A percentile compares a stretch with the other conserved stretches of the same genome.
Conservation (phyloP, 2,329 filamentous ascomycete genomes). For the Fusarium setosum region DNA sequence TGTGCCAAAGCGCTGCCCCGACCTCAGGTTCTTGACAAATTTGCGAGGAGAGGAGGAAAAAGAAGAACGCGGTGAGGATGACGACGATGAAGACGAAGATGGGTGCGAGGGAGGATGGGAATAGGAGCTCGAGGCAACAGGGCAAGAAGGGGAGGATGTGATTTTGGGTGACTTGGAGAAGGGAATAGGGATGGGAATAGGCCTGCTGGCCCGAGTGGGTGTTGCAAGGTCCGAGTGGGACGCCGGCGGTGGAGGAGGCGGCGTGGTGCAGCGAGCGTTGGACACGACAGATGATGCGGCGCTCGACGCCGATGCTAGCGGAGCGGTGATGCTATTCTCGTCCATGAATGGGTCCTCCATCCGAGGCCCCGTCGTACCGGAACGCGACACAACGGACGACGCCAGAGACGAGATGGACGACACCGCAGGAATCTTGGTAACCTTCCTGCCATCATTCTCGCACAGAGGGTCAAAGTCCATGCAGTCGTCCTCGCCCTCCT, state of each 20-base stretch:
- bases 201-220: constrained; percentile 29
- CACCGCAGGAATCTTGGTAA: constrained; percentile 17
- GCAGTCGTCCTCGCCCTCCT: constrained; percentile 54
- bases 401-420: constrained; percentile 28
- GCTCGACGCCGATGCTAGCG: constrained; percentile 35
- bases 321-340: constrained; percentile 38
- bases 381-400: constrained; percentile 27
- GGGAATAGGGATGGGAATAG: constrained; percentile 25
- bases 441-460: constrained; percentile 7
- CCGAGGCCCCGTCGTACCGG: constrained; percentile 23
- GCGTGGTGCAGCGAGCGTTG: constrained; percentile 39
- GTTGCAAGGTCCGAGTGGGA: constrained; percentile 32
- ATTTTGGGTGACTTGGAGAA: constrained; percentile 27
- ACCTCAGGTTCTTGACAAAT: constrained; percentile 44
- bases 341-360: constrained; percentile 39
- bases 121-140: constrained; percentile 10
- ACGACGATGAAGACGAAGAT: constrained; percentile 22
- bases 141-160: constrained; percentile 26
- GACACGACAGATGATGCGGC: constrained; percentile 37
- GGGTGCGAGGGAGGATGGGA: neutral
- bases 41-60: constrained; percentile 39
- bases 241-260: constrained; percentile 26
- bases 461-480: constrained; percentile 29
- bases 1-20: constrained; percentile 37
- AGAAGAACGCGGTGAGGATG: constrained; percentile 39